Evolutionary conservation across 106 monocot species (phyloP), one percentile per base, ranked within the genome.

Genomic region (Amphibolis antarctica): DNA sequence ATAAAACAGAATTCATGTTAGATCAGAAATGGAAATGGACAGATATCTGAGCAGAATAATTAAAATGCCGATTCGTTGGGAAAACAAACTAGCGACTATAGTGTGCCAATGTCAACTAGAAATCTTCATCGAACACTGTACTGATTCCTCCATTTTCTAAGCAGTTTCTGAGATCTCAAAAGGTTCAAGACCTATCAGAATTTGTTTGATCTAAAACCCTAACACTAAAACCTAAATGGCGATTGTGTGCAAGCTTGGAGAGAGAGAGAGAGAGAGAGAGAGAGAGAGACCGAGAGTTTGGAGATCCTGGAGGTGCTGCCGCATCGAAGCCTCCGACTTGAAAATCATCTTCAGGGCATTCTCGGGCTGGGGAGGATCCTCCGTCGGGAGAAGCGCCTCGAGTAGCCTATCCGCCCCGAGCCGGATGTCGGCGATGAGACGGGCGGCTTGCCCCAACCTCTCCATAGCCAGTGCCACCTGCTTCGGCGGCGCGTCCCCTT

Each of bases 401-500:
- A 91, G 82, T 22, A 98, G 70, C 66, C 76, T 86, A 61, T 98
- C 90, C 22, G 90, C 90, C 0, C 90, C 96, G 23, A 98, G 59
- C 42, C 96, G 73, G 66, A 98, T 67, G 74, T 98, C 91, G 61
- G 96, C 96, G 52, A 91, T 82, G 23, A 98, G 74, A n/a, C 96
- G 82, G 18, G 80, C 80, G 19, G 87, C 87, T 12, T 69, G 80
- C 11, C 80, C 75, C 9, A 98, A 76, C 65, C 96, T 66, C 28
- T 98, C 96, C 90, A 98, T 98, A 24, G 90, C 96, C 74, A 75
- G 78, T 13, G 90, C 89, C 66, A 96, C 96, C 82, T 84, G 89
- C 76, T 90, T 96, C 46, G 90, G 96, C 46, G 96, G 96, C 29
- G 96, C 88, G 24, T 80, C 93, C 19, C 58, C 70, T 27, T 56